Conservation (phyloP, 371 early-diverging fungal genomes). For the Mortierella sp. region DNA sequence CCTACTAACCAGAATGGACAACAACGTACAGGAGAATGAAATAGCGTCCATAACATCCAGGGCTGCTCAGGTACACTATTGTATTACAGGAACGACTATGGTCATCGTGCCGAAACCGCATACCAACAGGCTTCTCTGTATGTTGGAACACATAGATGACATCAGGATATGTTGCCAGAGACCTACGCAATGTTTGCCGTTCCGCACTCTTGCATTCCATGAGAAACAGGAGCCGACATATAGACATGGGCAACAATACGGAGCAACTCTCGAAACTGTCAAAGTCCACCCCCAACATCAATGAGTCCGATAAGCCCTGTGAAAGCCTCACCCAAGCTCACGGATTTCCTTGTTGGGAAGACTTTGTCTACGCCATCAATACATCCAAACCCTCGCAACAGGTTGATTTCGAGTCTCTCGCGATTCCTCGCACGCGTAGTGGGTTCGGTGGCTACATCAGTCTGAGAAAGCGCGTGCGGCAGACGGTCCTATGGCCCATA, state of each 20-base stretch:
- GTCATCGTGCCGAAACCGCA: no score
- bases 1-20: background rate
- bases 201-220: conserved; percentile 59
- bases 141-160: conserved; percentile 53
- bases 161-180: conserved; percentile 71
- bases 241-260: background rate
- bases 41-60: background rate
- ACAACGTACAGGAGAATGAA: background rate
- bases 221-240: background rate
- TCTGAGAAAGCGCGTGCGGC: conserved; percentile 75
- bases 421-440: conserved; percentile 57
- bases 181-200: conserved; percentile 61
- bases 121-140: no score
- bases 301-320: background rate
- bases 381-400: conserved; percentile 61
- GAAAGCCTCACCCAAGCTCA: background rate
- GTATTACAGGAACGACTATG: background rate
- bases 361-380: conserved; percentile 61
- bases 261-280: background rate
- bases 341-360: conserved; percentile 36
- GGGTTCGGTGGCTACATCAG: conserved; percentile 66
- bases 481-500: conserved; percentile 78
- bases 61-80: conserved; percentile 25
- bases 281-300: background rate
- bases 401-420: conserved; percentile 59